Percentiles rank a stretch among this genome's conserved stretches.
These are phyloP conservation scores for Glycyrrhiza uralensis DNA, from an alignment of 306 rosid genomes.

Conservation along the genomic window DNA sequence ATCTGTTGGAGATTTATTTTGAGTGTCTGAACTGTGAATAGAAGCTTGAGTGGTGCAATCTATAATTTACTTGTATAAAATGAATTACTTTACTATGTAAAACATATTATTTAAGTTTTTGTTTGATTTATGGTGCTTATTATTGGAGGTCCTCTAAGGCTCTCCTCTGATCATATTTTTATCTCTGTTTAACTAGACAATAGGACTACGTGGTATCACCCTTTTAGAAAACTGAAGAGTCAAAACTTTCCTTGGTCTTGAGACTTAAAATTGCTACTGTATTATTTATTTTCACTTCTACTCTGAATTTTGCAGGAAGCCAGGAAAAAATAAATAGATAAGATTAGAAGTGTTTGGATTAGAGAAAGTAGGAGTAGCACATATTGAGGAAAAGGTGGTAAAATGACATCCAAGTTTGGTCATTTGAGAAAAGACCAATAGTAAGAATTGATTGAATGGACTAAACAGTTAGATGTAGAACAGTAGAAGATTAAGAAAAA, in stretches of 20 bases:
- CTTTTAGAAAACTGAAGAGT: neutral
- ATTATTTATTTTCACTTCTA: neutral
- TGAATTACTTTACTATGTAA: neutral
- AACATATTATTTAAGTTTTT: neutral
- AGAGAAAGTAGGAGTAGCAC: neutral
- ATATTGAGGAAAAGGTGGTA: neutral
- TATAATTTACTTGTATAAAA: neutral
- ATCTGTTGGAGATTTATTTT: neutral
- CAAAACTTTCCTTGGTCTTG: constrained; percentile 7
- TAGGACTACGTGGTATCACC: neutral
- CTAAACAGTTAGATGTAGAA: neutral
- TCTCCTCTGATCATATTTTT: neutral
- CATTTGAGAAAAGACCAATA: neutral
- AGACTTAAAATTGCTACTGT: neutral
- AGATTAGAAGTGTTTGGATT: neutral
- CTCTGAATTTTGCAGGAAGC: constrained; percentile 3
- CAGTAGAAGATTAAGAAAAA: neutral
- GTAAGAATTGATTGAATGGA: neutral
- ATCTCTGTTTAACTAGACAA: neutral
- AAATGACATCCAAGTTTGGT: neutral
- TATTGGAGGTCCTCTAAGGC: neutral
- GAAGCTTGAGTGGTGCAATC: neutral
- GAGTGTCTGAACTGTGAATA: neutral
- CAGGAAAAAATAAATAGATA: neutral
- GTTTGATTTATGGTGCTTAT: constrained; percentile 1